Conservation (phyloP, 2,329 filamentous ascomycete species). For the Epichloe aotearoae region DNA sequence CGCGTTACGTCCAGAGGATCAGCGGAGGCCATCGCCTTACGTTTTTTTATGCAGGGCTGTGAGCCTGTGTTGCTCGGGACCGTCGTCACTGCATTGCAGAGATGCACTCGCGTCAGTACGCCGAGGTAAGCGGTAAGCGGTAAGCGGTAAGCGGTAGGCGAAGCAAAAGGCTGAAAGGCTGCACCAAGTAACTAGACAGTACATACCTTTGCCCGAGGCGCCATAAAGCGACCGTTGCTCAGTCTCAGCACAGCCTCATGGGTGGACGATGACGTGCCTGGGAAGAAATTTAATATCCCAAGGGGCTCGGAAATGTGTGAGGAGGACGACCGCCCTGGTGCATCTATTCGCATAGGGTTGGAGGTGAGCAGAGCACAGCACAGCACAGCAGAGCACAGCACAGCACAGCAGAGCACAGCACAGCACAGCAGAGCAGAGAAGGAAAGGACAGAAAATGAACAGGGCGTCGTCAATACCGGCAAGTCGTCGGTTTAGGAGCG, state of each 20-base stretch:
- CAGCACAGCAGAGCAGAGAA: too few species aligned
- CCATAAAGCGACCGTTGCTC: slow-evolving; percentile 1
- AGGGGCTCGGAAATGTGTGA: not conserved
- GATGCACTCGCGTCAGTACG: not conserved
- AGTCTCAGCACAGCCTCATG: slow-evolving; percentile 1
- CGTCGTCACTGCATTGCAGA: slow-evolving; percentile 1
- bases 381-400: too few species aligned
- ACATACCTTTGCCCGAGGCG: slow-evolving; percentile 1
- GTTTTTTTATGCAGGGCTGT: slow-evolving; percentile 3
- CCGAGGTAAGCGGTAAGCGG: not conserved
- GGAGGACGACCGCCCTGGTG: not conserved
- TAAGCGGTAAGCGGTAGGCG: too few species aligned
- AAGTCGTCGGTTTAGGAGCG: not conserved
- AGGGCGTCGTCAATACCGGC: too few species aligned
- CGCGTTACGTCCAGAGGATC: slow-evolving; percentile 9
- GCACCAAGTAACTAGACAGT: not conserved
- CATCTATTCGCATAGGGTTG: not conserved
- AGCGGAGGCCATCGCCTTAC: slow-evolving; percentile 12
- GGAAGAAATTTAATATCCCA: not conserved
- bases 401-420: too few species aligned
- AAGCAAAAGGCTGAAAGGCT: not conserved
- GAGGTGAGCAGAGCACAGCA: not conserved
- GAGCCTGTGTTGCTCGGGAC: slow-evolving; percentile 8
- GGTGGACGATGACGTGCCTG: not conserved
- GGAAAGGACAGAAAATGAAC: too few species aligned